Conservation (phyloP, 2,329 filamentous ascomycete genomes). For the Botryotinia narcissicola region DNA sequence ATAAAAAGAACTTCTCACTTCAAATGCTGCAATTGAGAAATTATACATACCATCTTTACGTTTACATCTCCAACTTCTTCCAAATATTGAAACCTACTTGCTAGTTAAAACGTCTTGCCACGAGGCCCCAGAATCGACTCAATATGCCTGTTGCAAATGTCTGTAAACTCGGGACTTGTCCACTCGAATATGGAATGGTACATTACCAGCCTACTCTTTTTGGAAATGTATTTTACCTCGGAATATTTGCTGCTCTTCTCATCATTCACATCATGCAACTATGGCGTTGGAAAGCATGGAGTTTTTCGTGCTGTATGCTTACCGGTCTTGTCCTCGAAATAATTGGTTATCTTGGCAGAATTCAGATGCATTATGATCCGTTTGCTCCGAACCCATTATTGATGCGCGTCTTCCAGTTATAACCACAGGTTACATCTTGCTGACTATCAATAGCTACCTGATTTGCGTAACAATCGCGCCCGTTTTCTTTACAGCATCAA, state of each 20-base stretch:
- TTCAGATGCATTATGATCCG: slow-evolving; percentile 29
- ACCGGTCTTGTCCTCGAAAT: slow-evolving; percentile 54
- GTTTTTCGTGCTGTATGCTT: slow-evolving; percentile 52
- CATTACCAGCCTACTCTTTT: neutral
- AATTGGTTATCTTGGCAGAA: slow-evolving; percentile 52
- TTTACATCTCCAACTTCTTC: neutral
- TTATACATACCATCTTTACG: neutral
- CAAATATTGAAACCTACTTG: neutral
- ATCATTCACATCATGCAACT: slow-evolving; percentile 26
- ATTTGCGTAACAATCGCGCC: slow-evolving; percentile 47
- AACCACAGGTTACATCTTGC: neutral
- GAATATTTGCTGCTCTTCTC: slow-evolving; percentile 26
- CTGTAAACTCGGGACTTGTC: neutral
- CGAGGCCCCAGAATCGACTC: neutral
- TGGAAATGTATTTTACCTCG: slow-evolving; percentile 21
- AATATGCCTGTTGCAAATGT: neutral
- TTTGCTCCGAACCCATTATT: slow-evolving; percentile 29
- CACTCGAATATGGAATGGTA: neutral
- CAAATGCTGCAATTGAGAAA: neutral
- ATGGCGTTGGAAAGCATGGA: slow-evolving; percentile 53
- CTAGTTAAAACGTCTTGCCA: neutral
- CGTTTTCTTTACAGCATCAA: slow-evolving; percentile 56
- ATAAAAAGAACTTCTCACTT: neutral
- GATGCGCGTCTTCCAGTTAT: slow-evolving; percentile 23
- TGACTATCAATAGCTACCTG: slow-evolving; percentile 48